Evolutionary conservation across 176 grass and related monocot species (phyloP).

Genomic region (Oryza punctata): DNA sequence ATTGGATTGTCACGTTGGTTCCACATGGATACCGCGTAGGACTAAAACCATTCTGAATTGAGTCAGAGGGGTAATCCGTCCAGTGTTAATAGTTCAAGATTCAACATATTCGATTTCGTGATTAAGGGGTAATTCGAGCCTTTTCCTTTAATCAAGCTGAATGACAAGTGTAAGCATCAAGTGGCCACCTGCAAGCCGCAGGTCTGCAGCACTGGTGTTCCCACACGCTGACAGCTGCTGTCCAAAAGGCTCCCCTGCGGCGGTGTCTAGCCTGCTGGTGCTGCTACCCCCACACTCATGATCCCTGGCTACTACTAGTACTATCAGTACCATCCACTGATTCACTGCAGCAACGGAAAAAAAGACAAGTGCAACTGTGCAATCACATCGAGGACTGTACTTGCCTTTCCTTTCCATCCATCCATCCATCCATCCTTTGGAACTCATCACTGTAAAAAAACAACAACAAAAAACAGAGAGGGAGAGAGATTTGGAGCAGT

Average conservation of each 20-base stretch:
- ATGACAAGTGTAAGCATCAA: neutral
- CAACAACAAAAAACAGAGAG: neutral
- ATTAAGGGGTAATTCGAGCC: no score
- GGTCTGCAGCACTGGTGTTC: neutral
- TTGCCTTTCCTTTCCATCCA: neutral
- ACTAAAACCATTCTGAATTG: no score
- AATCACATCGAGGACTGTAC: conserved; percentile 2
- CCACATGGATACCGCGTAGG: no score
- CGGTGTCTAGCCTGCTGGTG: neutral
- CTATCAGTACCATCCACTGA: neutral
- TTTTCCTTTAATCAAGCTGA: no score
- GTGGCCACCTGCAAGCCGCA: neutral
- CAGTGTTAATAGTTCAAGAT: no score
- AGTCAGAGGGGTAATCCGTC: no score
- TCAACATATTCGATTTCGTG: no score
- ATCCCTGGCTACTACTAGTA: neutral
- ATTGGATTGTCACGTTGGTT: no score
- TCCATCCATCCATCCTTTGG: neutral
- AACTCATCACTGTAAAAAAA: neutral
- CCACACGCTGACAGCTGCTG: neutral
- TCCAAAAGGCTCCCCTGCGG: neutral
- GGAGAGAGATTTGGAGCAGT: neutral
- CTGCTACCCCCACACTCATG: neutral
- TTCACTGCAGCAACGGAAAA: conserved; percentile 2
- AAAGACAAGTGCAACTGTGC: conserved; percentile 16